Percentiles rank a stretch among this genome's conserved stretches.
phyloP scores from a whole-genome alignment of 805 yeast genomes.

The Candida cerambycidarum region DNA sequence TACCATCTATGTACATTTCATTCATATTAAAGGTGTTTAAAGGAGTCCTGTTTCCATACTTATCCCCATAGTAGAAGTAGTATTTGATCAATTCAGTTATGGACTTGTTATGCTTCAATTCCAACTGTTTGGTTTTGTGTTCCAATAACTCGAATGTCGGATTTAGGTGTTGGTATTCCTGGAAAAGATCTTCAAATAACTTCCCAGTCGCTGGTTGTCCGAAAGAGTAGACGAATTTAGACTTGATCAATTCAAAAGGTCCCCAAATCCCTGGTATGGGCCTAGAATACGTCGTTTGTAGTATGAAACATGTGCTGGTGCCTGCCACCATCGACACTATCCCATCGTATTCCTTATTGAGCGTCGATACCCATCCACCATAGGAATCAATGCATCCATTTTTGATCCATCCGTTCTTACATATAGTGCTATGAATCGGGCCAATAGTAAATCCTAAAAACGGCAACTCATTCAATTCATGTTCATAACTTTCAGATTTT shows the following conservation, averaged over 20 bases:
- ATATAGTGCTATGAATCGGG: background rate
- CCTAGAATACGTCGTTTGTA: constrained; percentile 10
- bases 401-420: constrained; percentile 22
- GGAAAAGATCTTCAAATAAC: constrained; percentile 47
- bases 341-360: background rate
- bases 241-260: constrained; percentile 37
- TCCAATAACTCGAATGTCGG: constrained; percentile 20
- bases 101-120: constrained; percentile 12
- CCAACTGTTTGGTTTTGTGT: constrained; percentile 21
- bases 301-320: constrained; percentile 58
- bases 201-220: constrained; percentile 63
- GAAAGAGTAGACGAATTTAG: constrained; percentile 41
- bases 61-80: constrained; percentile 53
- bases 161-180: constrained; percentile 19
- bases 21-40: constrained; percentile 49
- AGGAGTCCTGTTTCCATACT: constrained; percentile 60
- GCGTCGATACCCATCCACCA: constrained; percentile 50
- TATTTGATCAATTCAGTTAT: constrained; percentile 29
- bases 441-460: constrained; percentile 24
- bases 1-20: constrained; percentile 51
- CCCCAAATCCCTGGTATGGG: constrained; percentile 58
- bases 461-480: constrained; percentile 3
- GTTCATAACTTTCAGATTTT: constrained; percentile 19
- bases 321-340: constrained; percentile 56
- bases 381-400: constrained; percentile 63